Evolutionary conservation across 257 asterid species (phyloP), one percentile per base, ranked within the genome.

Genomic region (Ilex aquifolium): DNA sequence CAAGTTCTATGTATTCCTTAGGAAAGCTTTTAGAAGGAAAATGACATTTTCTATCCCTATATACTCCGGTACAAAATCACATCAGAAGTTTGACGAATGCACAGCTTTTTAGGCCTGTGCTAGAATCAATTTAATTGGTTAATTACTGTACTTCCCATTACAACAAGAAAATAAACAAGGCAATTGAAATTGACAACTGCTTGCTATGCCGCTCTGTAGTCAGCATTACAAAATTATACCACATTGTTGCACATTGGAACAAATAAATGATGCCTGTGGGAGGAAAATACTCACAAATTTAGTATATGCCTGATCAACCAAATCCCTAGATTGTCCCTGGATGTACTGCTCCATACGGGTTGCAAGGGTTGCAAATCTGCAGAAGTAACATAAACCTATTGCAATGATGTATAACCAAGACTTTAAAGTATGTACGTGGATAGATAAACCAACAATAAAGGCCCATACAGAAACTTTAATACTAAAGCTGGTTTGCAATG

Each of bases 331-430:
- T 70, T 87, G 94, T 62, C 99, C 99, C 74, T 93, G 97, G 66
- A 90, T 87, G 79, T 87, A 93, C 80, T 90, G 99, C 83, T 93
- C 99, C 99, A 93, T 93, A 70, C 97, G 97, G 65, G 96, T 85
- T 39, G 97, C 99, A 72, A 90, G 95, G 70, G 78, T 78, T 57
- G 96, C 91, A 76, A 93, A 93, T 75, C 99, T 93, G 72, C 65
- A 56, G 62, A 72, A 55, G 76, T 46, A 46, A 46, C 49, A 44
- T 10, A 44, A 68, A 13, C 62, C 60, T 42, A 62, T 60, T 69
- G 48, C 12, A 62, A 70, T 60, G 52, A 59, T 61, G 54, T 54
- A 60, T 16, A n/a, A 42, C 48, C 48, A 42, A 42, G 7, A 11
- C 48, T 42, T 6, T 50, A 50, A 50, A 50, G 16, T 6, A 50